A percentile compares a stretch with the other conserved stretches of the same genome.
phyloP scores from a whole-genome alignment of 192 early-diverging fungal genomes.

The Geosiphon pyriformis region DNA sequence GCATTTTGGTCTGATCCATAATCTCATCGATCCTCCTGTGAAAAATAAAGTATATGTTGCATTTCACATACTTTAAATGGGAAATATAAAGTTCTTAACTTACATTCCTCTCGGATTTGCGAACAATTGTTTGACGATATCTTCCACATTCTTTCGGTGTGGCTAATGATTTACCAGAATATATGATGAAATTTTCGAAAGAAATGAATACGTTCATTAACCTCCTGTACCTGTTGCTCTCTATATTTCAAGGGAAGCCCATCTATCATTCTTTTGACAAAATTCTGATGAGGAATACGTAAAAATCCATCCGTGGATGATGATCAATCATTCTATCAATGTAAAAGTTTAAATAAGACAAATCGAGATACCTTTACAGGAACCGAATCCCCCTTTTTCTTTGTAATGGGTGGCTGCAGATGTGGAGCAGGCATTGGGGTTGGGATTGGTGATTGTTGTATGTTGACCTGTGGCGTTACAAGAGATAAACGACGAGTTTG shows the following conservation, averaged over 20 bases:
- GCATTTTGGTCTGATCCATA: not conserved
- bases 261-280: not conserved
- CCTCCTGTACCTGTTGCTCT: not conserved
- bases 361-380: not conserved
- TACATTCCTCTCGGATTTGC: conserved; percentile 5
- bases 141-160: not conserved
- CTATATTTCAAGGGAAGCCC: conserved; percentile 6
- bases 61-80: not conserved
- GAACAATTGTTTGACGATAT: not conserved
- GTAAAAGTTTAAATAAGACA: too few species aligned
- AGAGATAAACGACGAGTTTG: not conserved
- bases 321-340: too few species aligned
- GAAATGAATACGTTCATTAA: not conserved
- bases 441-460: not conserved
- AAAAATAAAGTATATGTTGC: not conserved
- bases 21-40: not conserved
- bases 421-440: not conserved
- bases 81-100: not conserved
- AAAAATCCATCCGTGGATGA: not conserved
- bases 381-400: not conserved
- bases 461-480: not conserved
- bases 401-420: not conserved
- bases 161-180: not conserved
- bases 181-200: not conserved
- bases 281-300: not conserved